Evolutionary conservation across 805 yeast genomes (phyloP), one percentile per base, ranked within the genome.

Genomic region (Lipomyces oligophaga): DNA sequence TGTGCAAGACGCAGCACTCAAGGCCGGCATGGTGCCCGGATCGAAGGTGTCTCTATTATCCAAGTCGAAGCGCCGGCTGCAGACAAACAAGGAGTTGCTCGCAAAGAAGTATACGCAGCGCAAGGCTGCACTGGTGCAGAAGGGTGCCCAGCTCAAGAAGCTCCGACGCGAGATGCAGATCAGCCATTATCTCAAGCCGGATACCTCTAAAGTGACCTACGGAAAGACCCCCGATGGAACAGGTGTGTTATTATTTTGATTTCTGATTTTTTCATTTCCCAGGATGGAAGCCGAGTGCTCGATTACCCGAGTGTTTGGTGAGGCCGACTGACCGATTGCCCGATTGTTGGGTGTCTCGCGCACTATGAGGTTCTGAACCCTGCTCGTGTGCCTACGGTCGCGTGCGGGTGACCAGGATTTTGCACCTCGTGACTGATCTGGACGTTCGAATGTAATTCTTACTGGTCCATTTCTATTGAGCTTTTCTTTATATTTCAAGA

Each of bases 181-280:
- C 43, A 20, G 41, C 25, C 35, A 47, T 25, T 50, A 50, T 28
- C 46, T 50, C 32, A 41, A 50, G 40, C 46, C 43, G 8, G 47
- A 47, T 26, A 43, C 52, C 10, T 35, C 45, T n/a, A 50, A 45
- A 33, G 54, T 49, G 31, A 45, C 52, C 15, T 50, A 45, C 20
- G 68, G 67, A 5, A 53, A 54, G 18, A 59, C 65, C 26, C 64
- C 67, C 18, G 62, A 60, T 25, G 67, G 67, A 8, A 54, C 58
- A 24, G 59, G 57, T 52, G 48, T 18, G 59, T 43, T 28, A 6
- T 39, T 26, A 26, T 13, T 26, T 13, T 26, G 30, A 10, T 26
- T 26, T 10, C 30, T 8, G 30, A 8, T 26, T 26, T 13, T 26
- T 26, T 26, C 11, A 10, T 26, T 26, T 26, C 11, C 30, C n/a